Percentiles rank a stretch among this genome's conserved stretches.
Conservation (phyloP, 495 filamentous ascomycete species). For the Lineolata rhizophorae region DNA sequence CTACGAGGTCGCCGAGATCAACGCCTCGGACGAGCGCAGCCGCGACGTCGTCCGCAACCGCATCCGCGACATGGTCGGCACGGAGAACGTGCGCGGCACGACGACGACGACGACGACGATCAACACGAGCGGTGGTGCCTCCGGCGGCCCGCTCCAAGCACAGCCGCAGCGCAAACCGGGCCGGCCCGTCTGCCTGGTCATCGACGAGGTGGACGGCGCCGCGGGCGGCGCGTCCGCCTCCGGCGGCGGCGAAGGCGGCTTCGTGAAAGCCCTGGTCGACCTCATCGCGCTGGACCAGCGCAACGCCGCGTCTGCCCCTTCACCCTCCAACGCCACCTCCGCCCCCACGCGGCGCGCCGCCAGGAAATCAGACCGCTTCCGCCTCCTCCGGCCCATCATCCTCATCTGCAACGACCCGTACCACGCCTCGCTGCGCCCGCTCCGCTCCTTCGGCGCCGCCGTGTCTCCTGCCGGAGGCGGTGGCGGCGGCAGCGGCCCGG, state of each 20-base stretch:
- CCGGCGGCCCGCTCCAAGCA: no score
- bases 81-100: slow-evolving; percentile 74
- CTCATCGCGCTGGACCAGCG: slow-evolving; percentile 68
- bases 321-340: slow-evolving; percentile 18
- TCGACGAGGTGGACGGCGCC: slow-evolving; percentile 93
- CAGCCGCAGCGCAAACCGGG: slow-evolving; percentile 29
- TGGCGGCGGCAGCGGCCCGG: no score
- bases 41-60: slow-evolving; percentile 65
- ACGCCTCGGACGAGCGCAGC: slow-evolving; percentile 63
- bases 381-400: slow-evolving; percentile 68
- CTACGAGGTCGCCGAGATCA: slow-evolving; percentile 83
- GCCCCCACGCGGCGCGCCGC: slow-evolving; percentile 25
- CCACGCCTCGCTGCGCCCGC: slow-evolving; percentile 62
- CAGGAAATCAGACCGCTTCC: slow-evolving; percentile 60
- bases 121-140: slow-evolving; percentile 25
- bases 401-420: slow-evolving; percentile 98
- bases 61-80: slow-evolving; percentile 71
- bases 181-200: slow-evolving; percentile 74
- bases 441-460: slow-evolving; percentile 31
- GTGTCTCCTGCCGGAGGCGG: no score
- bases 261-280: slow-evolving; percentile 86
- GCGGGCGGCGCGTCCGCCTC: slow-evolving; percentile 42
- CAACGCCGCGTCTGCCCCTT: slow-evolving; percentile 25
- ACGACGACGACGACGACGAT: slow-evolving; percentile 38
- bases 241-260: slow-evolving; percentile 57